A percentile compares a stretch with the other conserved stretches of the same genome.
phyloP scores from a whole-genome alignment of 1,284 basidiomycete genomes.

The Moniliella sp. region DNA sequence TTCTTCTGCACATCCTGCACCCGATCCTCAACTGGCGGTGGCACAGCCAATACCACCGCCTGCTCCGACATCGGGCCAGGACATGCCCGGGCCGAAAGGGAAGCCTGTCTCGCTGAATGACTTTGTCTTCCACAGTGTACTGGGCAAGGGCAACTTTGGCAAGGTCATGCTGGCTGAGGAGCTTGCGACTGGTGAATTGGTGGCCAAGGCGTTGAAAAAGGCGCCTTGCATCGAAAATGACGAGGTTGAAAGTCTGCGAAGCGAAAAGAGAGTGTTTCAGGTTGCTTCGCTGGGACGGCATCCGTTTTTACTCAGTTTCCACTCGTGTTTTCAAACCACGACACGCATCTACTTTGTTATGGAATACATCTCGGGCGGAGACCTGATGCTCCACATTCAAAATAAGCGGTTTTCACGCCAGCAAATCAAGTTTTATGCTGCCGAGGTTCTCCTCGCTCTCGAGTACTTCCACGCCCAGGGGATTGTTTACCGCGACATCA shows the following conservation, averaged over 20 bases:
- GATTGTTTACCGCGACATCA: conserved; percentile 67
- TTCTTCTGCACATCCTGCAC: too few species aligned
- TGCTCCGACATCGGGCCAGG: too few species aligned
- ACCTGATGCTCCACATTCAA: conserved; percentile 62
- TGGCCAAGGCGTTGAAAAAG: conserved; percentile 98
- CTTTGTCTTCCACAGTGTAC: conserved; percentile 94
- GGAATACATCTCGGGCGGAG: conserved; percentile 53
- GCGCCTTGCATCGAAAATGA: conserved; percentile 99
- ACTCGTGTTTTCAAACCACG: conserved; percentile 99
- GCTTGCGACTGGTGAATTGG: conserved; percentile 66
- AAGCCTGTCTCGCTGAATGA: too few species aligned
- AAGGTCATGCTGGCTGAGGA: conserved; percentile 99
- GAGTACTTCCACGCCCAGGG: conserved; percentile 95
- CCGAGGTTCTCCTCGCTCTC: conserved; percentile 83
- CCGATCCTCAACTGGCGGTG: too few species aligned
- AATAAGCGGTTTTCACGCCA: conserved; percentile 57
- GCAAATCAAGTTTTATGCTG: conserved; percentile 90
- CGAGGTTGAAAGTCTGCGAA: conserved; percentile 52
- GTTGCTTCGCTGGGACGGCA: conserved; percentile 85
- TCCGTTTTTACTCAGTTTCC: conserved; percentile 86
- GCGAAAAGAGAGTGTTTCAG: conserved; percentile 93
- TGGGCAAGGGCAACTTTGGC: conserved; percentile 97
- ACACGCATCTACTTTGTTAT: conserved; percentile 74
- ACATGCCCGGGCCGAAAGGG: too few species aligned
- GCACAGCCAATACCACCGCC: too few species aligned